Evolutionary conservation across 1,139 yeast genomes (phyloP), one percentile per base, ranked within the genome.

Genomic region (Blastobotrys serpentis): DNA sequence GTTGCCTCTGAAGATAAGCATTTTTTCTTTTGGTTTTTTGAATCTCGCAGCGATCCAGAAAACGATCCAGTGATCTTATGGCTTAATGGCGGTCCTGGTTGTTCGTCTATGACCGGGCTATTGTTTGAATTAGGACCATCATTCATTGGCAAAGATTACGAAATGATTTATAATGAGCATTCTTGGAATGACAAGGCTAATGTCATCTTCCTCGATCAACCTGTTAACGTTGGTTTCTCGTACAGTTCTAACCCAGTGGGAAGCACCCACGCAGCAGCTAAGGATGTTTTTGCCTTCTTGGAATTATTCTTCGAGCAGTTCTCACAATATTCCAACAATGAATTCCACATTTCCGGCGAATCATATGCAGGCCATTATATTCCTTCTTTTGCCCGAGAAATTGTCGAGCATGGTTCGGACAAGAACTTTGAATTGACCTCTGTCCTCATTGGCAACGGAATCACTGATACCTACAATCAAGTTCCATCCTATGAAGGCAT

Each of bases 391-490:
- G 92, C 92, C 14, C 71, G 77, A 43, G 94, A 85, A 63, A 85
- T 87, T 54, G 68, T 84, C 52, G 81, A 81, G 19, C 63, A 79
- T 80, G 32, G 32, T 4, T 51, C 54, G 16, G 86, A 82, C 61
- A 76, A 85, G 52, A 70, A 78, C 16, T 86, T 86, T 65, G 79
- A 84, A 56, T 75, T 86, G 59, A 77, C 90, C 21, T 87, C 97
- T 4, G 88, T 92, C 39, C 72, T 92, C 69, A 90, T 92, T 64
- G 98, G 98, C 65, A 92, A 92, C 66, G 98, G 98, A 51, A 79
- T 92, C 64, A 89, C 97, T 48, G 98, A 92, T 69, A 90, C 96
- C 13, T 78, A 87, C 67, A 81, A 82, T 55, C 98, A 92, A 73
- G 86, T 85, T 68, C 85, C 84, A 59, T 82, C 82, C 68, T 92